phyloP scores from a whole-genome alignment of 164 flowering plant genomes.

The Houttuynia cordata region DNA sequence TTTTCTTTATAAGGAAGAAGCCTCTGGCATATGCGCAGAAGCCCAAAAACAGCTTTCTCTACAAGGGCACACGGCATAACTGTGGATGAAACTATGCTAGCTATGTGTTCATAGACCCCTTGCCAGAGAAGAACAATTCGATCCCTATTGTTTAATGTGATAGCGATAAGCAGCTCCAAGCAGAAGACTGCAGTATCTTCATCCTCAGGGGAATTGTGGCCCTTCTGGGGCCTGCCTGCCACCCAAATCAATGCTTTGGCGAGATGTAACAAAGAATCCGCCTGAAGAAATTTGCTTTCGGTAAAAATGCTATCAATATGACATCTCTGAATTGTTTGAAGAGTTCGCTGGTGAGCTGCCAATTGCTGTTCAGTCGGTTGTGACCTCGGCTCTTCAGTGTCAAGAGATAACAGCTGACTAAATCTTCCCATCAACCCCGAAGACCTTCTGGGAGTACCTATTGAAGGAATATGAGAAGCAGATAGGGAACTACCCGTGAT shows the following conservation, averaged over 20 bases:
- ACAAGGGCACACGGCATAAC: constrained; percentile 32
- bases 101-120: constrained; percentile 29
- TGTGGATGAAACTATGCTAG: constrained; percentile 26
- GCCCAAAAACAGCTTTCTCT: constrained; percentile 37
- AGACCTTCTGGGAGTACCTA: constrained; percentile 22
- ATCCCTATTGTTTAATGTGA: constrained; percentile 32
- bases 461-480: constrained; percentile 18
- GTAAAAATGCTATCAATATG: constrained; percentile 30
- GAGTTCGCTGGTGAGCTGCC: constrained; percentile 29
- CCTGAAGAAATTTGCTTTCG: constrained; percentile 27
- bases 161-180: constrained; percentile 30
- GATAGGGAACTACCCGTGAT: constrained; percentile 16
- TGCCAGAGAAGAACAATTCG: constrained; percentile 32
- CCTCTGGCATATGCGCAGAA: constrained; percentile 27
- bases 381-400: constrained; percentile 28
- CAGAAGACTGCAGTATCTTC: constrained; percentile 34
- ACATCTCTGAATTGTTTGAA: constrained; percentile 30
- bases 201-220: constrained; percentile 25
- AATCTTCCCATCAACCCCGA: constrained; percentile 31
- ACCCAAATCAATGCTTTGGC: constrained; percentile 26
- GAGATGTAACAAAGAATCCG: constrained; percentile 25
- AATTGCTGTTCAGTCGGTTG: constrained; percentile 28
- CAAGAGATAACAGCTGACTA: constrained; percentile 29
- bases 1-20: constrained; percentile 30
- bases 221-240: constrained; percentile 20